Conservation (phyloP, 352 stramenopile species). For the Phytophthora brassicae region DNA sequence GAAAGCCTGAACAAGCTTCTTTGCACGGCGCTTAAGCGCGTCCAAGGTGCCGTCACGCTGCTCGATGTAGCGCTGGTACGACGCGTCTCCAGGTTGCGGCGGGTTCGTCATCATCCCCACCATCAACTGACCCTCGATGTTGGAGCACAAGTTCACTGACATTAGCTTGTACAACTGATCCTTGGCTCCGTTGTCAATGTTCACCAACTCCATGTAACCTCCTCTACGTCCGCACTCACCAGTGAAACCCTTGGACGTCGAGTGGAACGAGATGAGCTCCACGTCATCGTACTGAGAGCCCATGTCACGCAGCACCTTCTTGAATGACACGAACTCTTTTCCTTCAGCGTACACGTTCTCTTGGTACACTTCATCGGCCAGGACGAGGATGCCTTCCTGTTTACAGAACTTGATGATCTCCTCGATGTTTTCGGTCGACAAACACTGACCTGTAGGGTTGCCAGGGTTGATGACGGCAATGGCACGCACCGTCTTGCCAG, state of each 20-base stretch:
- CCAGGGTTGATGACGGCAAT: slow-evolving; percentile 99
- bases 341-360: slow-evolving; percentile 97
- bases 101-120: slow-evolving; percentile 98
- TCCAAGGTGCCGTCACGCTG: slow-evolving; percentile 93
- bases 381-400: slow-evolving; percentile 93
- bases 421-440: slow-evolving; percentile 88
- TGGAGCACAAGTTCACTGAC: slow-evolving; percentile 96
- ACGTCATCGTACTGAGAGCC: slow-evolving; percentile 80
- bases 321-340: slow-evolving; percentile 94
- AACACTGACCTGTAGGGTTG: slow-evolving; percentile 96
- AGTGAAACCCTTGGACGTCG: slow-evolving; percentile 98
- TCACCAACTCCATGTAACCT: slow-evolving; percentile 97
- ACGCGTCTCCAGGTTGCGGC: slow-evolving; percentile 87
- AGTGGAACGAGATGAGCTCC: slow-evolving; percentile 99
- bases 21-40: slow-evolving; percentile 92
- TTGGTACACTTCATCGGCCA: slow-evolving; percentile 99
- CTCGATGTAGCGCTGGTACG: slow-evolving; percentile 89
- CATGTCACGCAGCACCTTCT: slow-evolving; percentile 93
- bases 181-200: slow-evolving; percentile 90
- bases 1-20: slow-evolving; percentile 93
- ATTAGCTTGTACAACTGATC: slow-evolving; percentile 99
- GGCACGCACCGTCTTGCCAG: slow-evolving; percentile 92
- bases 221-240: slow-evolving; percentile 97
- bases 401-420: slow-evolving; percentile 96
- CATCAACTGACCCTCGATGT: slow-evolving; percentile 97